Base-by-base conservation (phyloP, 2,329 filamentous ascomycete species). In the Neocatenulostroma microsporum region DNA sequence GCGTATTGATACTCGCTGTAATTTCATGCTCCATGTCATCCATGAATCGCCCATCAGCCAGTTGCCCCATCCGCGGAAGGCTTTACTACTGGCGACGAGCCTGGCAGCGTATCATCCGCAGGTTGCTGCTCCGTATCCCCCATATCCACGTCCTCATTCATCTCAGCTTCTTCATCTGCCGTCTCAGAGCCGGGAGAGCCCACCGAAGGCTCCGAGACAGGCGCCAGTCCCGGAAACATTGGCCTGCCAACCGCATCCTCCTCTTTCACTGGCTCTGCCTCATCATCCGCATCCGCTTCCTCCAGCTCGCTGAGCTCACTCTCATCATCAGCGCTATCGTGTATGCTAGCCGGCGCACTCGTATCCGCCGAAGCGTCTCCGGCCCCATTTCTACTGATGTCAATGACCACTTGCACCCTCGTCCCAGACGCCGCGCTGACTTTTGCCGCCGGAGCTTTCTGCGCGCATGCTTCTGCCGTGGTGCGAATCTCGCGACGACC, bases 401-500 rank as follows among this genome's bases (percentile, higher is more conserved):
- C 47, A 28, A 58, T 56, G 21, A 56, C 47, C 10, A 54, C 50
- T 13, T 54, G 52, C 2, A 56, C 47, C 14, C 42, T 38, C 7
- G 42, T 45, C 2, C 33, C 33, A 12, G 36, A 30, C 5, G 21
- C 23, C 13, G 36, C 36, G 4, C 37, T 34, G 15, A 43, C 41
- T 25, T 27, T 29, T 12, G 36, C 24, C 24, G 40, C 26, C 20
- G 32, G 14, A 27, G 47, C 40, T 36, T 58, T 58, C 27, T 68
- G 43, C 2, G 70, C 66, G 41, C 74, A 74, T 0, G 69, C 67
- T 54, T 80, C 76, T 7, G 76, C 75, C 44, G 69, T 69, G 29
- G 70, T 69, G 41, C 74, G 69, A 18, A 80, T 67, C 45, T 80
- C 76, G 11, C 74, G 64, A 19, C 74, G 65, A 5, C 74, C 73